These are phyloP conservation scores for Penicillium antarcticum DNA, from an alignment of 495 filamentous ascomycete genomes.

Conservation along the genomic window DNA sequence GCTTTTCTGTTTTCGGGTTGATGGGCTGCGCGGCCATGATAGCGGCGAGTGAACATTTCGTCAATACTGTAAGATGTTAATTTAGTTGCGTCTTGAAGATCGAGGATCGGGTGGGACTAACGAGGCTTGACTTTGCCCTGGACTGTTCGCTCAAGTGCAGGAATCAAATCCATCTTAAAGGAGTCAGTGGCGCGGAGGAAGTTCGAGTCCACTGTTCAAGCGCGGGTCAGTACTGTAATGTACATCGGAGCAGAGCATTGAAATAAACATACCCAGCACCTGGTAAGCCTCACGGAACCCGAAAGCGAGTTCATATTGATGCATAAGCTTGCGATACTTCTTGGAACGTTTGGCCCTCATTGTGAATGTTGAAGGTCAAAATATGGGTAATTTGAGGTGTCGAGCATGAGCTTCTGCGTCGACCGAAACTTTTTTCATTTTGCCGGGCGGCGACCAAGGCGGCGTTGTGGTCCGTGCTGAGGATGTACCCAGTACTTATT, in stretches of 20 bases:
- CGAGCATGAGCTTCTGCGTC: constrained; percentile 7
- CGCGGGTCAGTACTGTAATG: constrained; percentile 13
- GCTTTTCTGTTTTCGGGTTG: constrained; percentile 44
- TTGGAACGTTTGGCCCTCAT: constrained; percentile 94
- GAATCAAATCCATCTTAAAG: constrained; percentile 79
- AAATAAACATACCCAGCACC: constrained; percentile 60
- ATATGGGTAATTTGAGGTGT: constrained; percentile 15
- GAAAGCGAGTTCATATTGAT: constrained; percentile 77
- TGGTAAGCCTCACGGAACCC: constrained; percentile 93
- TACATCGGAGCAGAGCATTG: neutral
- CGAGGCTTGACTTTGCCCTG: constrained; percentile 83
- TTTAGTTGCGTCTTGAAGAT: neutral
- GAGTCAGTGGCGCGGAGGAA: constrained; percentile 68
- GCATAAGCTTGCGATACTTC: constrained; percentile 95
- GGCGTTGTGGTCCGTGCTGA: constrained; percentile 31
- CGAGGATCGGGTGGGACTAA: constrained; percentile 34
- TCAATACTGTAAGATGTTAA: constrained; percentile 48
- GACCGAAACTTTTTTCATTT: constrained; percentile 43
- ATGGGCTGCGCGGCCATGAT: constrained; percentile 44
- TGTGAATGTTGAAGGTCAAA: constrained; percentile 23
- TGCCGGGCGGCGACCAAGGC: constrained; percentile 37
- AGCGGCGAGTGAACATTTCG: constrained; percentile 54
- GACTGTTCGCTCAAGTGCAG: constrained; percentile 67
- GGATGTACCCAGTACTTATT: neutral
- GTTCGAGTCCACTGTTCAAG: constrained; percentile 65